Percentiles rank a stretch among this genome's conserved stretches.
Conservation (phyloP, 495 filamentous ascomycete genomes). For the Penicillium canescens region DNA sequence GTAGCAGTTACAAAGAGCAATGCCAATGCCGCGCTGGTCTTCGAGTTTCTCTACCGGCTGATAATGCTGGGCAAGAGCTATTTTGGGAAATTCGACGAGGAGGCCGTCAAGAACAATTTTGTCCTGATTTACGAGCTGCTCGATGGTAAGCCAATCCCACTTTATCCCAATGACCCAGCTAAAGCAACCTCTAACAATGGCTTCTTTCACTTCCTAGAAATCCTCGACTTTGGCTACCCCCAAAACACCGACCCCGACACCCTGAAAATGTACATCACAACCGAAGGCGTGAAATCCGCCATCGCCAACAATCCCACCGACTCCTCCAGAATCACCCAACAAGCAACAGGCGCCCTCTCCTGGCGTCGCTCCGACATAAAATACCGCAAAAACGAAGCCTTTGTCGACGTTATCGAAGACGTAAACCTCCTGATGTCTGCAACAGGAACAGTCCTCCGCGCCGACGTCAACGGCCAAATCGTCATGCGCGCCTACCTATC, state of each 20-base stretch:
- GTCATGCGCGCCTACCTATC: constrained; percentile 98
- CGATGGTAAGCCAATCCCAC: constrained; percentile 63
- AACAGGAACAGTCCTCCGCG: constrained; percentile 89
- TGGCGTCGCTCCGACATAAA: constrained; percentile 98
- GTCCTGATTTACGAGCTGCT: constrained; percentile 97
- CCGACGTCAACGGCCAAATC: constrained; percentile 97
- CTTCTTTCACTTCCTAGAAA: constrained; percentile 59
- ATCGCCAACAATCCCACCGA: constrained; percentile 69
- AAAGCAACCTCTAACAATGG: neutral
- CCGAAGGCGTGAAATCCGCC: constrained; percentile 97
- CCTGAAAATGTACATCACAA: constrained; percentile 99
- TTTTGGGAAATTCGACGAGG: constrained; percentile 99
- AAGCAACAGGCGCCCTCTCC: constrained; percentile 94
- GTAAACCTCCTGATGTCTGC: constrained; percentile 99
- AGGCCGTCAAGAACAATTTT: constrained; percentile 99
- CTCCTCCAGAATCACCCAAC: constrained; percentile 97
- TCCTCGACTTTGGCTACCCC: constrained; percentile 98
- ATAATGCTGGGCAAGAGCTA: constrained; percentile 90
- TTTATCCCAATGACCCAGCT: neutral
- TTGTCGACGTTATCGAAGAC: constrained; percentile 99
- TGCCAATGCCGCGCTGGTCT: constrained; percentile 97
- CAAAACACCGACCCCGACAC: constrained; percentile 99
- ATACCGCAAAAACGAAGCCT: constrained; percentile 99
- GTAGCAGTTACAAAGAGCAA: constrained; percentile 99
- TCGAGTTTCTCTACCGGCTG: constrained; percentile 95